Evolutionary conservation across 148 eudicot genomes (phyloP).

Genomic region (Vaccinium corymbosum): DNA sequence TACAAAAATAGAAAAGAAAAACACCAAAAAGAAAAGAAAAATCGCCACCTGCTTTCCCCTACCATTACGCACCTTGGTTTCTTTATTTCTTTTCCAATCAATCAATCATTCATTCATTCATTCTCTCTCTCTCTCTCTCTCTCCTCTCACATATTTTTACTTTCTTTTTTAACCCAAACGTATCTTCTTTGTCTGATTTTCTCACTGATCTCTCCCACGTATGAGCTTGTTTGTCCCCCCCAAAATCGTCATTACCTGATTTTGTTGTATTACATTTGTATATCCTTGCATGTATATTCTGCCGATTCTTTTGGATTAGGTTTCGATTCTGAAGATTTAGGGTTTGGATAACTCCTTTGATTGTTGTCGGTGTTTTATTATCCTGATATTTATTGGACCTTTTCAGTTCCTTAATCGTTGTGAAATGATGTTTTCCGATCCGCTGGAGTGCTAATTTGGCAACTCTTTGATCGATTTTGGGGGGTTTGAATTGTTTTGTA

Average conservation of each 20-base stretch:
- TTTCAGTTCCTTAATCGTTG: background rate
- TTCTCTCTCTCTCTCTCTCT: constrained; percentile 8
- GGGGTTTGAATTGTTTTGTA: background rate
- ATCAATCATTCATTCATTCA: background rate
- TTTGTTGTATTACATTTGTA: background rate
- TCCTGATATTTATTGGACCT: background rate
- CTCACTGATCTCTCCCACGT: background rate
- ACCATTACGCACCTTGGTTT: background rate
- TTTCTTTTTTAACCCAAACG: background rate
- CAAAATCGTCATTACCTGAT: background rate
- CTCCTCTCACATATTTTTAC: background rate
- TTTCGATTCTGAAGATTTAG: constrained; percentile 27
- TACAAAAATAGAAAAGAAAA: too few species aligned
- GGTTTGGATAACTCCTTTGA: constrained; percentile 17
- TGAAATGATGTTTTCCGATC: background rate
- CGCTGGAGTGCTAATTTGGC: constrained; percentile 3
- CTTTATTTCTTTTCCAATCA: constrained; percentile 11
- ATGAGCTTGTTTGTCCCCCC: constrained; percentile 6
- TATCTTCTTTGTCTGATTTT: background rate
- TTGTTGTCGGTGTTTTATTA: background rate
- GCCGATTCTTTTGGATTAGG: constrained; percentile 22
- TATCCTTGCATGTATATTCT: background rate
- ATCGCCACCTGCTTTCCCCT: constrained; percentile 10
- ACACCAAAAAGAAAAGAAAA: background rate
- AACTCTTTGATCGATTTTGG: constrained; percentile 11